These are phyloP conservation scores for Vanrija humicola DNA, from an alignment of 1,284 basidiomycete species.

Conservation along the genomic window DNA sequence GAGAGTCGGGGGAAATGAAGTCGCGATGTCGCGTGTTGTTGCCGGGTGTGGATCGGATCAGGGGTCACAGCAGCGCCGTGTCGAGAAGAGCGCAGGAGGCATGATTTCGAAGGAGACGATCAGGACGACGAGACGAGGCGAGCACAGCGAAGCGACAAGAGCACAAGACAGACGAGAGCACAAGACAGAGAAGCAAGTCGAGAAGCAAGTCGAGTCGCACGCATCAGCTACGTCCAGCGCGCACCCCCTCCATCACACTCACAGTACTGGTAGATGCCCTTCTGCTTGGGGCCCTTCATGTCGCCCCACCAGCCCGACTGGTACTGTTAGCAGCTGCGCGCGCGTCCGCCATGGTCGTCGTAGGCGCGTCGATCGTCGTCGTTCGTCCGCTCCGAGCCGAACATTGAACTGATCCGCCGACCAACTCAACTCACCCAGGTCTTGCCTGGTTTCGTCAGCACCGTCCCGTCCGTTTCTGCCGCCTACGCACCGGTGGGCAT, in stretches of 20 bases:
- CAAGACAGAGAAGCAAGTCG: not conserved
- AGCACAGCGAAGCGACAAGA: too few species aligned
- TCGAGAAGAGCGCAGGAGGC: too few species aligned
- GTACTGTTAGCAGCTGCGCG: slow-evolving; percentile 9
- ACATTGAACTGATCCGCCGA: not conserved
- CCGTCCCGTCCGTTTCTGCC: not conserved
- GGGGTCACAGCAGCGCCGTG: too few species aligned
- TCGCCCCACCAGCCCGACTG: slow-evolving; percentile 93
- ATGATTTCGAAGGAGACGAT: too few species aligned
- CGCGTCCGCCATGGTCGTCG: too few species aligned
- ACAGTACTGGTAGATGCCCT: slow-evolving; percentile 78
- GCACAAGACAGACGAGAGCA: too few species aligned
- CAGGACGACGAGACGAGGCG: too few species aligned
- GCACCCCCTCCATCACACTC: slow-evolving; percentile 37
- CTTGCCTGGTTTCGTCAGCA: slow-evolving; percentile 33
- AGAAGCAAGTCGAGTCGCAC: too few species aligned
- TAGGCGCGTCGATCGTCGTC: not conserved
- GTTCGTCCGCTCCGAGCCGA: not conserved
- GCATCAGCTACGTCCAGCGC: not conserved
- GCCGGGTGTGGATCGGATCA: too few species aligned
- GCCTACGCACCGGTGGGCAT: slow-evolving; percentile 67
- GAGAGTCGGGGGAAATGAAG: not conserved
- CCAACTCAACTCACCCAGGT: slow-evolving; percentile 29
- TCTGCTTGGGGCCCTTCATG: slow-evolving; percentile 65
- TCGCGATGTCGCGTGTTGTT: too few species aligned